These are phyloP conservation scores for Clitoria ternatea DNA, from an alignment of 306 rosid species.

Conservation along the genomic window DNA sequence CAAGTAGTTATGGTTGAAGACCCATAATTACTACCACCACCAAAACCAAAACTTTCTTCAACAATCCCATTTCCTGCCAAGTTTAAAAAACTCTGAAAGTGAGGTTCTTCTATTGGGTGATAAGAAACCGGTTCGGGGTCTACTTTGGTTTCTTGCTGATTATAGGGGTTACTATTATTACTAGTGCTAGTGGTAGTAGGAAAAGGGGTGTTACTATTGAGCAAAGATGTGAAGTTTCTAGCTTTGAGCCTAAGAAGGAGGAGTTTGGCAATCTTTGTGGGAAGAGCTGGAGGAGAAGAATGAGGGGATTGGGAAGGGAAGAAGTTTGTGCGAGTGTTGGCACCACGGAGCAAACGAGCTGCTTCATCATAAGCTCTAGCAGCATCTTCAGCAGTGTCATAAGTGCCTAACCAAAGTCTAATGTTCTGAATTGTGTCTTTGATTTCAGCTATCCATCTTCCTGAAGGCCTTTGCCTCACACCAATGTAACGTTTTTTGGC, in stretches of 20 bases:
- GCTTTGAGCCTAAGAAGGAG: conserved; percentile 45
- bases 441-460: conserved; percentile 49
- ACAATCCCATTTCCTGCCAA: conserved; percentile 2
- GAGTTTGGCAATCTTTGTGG: conserved; percentile 42
- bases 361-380: conserved; percentile 53
- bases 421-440: conserved; percentile 42
- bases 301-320: conserved; percentile 13
- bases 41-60: background rate
- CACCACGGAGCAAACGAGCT: conserved; percentile 42
- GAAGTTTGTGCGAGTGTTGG: conserved; percentile 44
- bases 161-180: background rate
- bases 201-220: background rate
- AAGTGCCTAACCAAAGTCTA: conserved; percentile 47
- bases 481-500: conserved; percentile 39
- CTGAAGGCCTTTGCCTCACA: conserved; percentile 41
- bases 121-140: background rate
- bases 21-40: conserved; percentile 12
- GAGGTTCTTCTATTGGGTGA: conserved; percentile 20
- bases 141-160: conserved; percentile 3
- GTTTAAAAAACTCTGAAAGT: conserved; percentile 1
- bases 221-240: conserved; percentile 28
- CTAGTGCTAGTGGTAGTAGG: too few relatives aligned
- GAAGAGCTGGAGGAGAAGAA: conserved; percentile 35
- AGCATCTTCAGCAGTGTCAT: conserved; percentile 50
- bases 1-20: conserved; percentile 10